Evolutionary conservation across 2,329 filamentous ascomycete species (phyloP), one percentile per base, ranked within the genome.

Genomic region (Monosporascus cannonballus): DNA sequence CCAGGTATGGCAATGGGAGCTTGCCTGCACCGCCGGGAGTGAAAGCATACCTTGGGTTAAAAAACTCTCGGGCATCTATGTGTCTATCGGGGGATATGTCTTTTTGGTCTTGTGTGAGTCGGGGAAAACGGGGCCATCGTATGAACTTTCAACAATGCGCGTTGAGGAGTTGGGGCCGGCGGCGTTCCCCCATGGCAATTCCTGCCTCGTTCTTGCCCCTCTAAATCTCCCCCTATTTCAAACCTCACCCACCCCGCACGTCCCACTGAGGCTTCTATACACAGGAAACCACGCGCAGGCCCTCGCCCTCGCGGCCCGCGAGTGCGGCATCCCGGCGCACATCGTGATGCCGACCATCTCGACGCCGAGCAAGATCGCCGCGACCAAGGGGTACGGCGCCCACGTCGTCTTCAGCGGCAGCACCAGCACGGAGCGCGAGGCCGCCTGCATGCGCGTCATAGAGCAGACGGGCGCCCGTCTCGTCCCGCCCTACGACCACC

Each of bases 211-310:
- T 36, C 47, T 42, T 25, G 44, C 48, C 20, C 20, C 46, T 49
- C 30, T 39, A 47, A 41, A 25, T 36, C 25, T 17, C 30, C 39
- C 41, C 11, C 2, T 14, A 15, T 41, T 15, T n/a, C 15, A 8
- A 17, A 22, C 18, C 27, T 36, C 37, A 14, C 30, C 4, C 30
- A 34, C 30, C 30, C 2, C 30, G 11, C 3, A 14, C 11, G 4
- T 34, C 9, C 30, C 30, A 14, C 30, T 34, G 11, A 34, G 49
- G 45, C 9, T 48, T 48, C 47, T 39, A 53, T 7, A 17, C 42
- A 55, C 57, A 93, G 92, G 93, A 54, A 97, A 97, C 72, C 94
- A 97, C 67, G 93, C 93, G 0, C 91, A 96, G 76, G 93, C 94
- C 2, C 84, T 97, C 52, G 84, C 93, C 2, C 85, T 96, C 49